A percentile compares a stretch with the other conserved stretches of the same genome.
Conservation (phyloP, 192 early-diverging fungal species). For the Gigaspora rosea region DNA sequence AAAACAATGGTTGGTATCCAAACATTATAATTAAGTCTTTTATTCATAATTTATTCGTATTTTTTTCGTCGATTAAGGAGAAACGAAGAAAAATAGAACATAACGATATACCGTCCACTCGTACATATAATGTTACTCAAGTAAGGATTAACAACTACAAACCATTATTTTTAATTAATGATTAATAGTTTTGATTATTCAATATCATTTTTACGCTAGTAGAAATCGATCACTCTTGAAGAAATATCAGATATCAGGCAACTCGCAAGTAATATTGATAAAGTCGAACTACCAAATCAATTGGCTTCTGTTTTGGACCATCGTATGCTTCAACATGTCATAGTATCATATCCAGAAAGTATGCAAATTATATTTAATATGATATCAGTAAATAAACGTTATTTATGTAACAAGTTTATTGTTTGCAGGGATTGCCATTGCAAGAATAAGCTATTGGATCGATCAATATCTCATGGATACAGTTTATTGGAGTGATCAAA, state of each 20-base stretch:
- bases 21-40: no score
- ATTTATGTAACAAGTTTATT: not conserved
- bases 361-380: slow-evolving; percentile 26
- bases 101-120: slow-evolving; percentile 38
- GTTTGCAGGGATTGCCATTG: slow-evolving; percentile 37
- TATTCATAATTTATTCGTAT: not conserved
- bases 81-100: slow-evolving; percentile 47
- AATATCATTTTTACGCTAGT: not conserved
- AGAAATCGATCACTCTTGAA: slow-evolving; percentile 40
- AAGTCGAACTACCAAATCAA: slow-evolving; percentile 51
- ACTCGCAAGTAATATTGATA: slow-evolving; percentile 48
- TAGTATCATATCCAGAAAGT: slow-evolving; percentile 43
- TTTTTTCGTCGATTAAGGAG: slow-evolving; percentile 16
- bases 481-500: slow-evolving; percentile 48
- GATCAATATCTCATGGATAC: slow-evolving; percentile 52
- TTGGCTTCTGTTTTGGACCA: slow-evolving; percentile 48
- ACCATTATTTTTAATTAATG: not conserved
- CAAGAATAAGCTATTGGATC: slow-evolving; percentile 48
- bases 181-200: not conserved
- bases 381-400: slow-evolving; percentile 3
- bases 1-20: slow-evolving; percentile 4
- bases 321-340: slow-evolving; percentile 52
- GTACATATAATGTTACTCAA: slow-evolving; percentile 37
- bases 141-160: slow-evolving; percentile 3
- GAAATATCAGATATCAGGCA: slow-evolving; percentile 46